Evolutionary conservation across 2,329 filamentous ascomycete species (phyloP), one percentile per base, ranked within the genome.

Genomic region (Oidium heveae): DNA sequence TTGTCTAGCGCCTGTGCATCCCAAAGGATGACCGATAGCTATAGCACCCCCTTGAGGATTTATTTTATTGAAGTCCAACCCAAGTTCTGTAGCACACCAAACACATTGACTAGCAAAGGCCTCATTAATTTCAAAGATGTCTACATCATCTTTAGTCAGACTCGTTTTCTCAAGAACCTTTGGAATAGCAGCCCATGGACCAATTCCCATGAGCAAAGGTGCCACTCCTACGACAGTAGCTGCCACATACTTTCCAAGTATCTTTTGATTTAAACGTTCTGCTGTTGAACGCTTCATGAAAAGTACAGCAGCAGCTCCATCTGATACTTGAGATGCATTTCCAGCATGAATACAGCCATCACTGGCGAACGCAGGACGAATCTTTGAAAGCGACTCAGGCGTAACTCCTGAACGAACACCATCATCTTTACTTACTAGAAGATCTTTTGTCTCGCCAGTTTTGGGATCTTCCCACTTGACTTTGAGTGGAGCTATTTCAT

Each of bases 121-220:
- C 76, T 98, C 91, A 73, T 98, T 98, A 75, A 98, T 95, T 77
- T 98, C 91, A 65, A 78, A 96, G 65, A 96, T 89, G 67, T 96
- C 91, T 33, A 98, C 86, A 61, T 96, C 89, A 56, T 94, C 82
- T 69, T 82, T 86, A 66, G 73, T 74, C 62, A 98, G 79, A 57
- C 88, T 87, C 0, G 88, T 85, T 68, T 91, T 88, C 66, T 85
- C 76, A 55, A 95, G 80, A 4, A 86, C 88, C 66, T 88, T 84
- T 59, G 91, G 91, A 64, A 98, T 96, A 56, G 91, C 88, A 69
- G 88, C 88, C 79, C 86, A 94, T 53, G 91, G 91, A 1, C 91
- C 91, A 61, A 94, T 74, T 59, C 91, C 91, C 91, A 98, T 96
- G 61, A 96, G 81, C 56, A 95, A 76, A 44, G 91, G 91, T 65